These are phyloP conservation scores for Fraxinus platypoda DNA, from an alignment of 305 asterid genomes.

Conservation along the genomic window DNA sequence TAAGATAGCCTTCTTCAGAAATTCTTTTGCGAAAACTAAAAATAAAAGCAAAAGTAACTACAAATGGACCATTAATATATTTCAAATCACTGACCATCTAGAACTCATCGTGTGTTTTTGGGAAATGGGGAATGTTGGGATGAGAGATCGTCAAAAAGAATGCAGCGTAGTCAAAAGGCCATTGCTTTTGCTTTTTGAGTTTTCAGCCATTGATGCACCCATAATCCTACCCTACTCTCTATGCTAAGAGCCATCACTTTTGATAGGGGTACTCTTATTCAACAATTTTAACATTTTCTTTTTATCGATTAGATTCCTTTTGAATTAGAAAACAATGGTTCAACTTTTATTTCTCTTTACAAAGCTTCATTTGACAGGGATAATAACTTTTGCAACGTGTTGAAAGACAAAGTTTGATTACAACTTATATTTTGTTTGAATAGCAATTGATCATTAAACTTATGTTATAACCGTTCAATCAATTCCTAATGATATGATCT, in stretches of 20 bases:
- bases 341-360: neutral
- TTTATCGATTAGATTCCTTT: neutral
- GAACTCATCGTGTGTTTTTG: neutral
- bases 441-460: neutral
- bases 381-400: neutral
- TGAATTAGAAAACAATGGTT: neutral
- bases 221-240: slow-evolving; percentile 31
- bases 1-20: too few species aligned
- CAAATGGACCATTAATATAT: too few species aligned
- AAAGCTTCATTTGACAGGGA: slow-evolving; percentile 27
- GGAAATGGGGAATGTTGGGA: slow-evolving; percentile 6
- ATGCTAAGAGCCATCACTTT: slow-evolving; percentile 18
- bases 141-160: slow-evolving; percentile 14
- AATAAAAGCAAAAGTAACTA: too few species aligned
- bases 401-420: neutral
- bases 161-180: slow-evolving; percentile 35
- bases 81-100: neutral
- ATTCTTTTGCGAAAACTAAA: too few species aligned
- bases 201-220: slow-evolving; percentile 43
- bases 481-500: neutral
- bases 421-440: neutral
- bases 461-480: neutral
- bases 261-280: slow-evolving; percentile 8
- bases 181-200: slow-evolving; percentile 27
- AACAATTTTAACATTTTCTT: slow-evolving; percentile 3